Evolutionary conservation across 2,329 filamentous ascomycete genomes (phyloP).

Genomic region (Ophidiomyces ophidiicola): DNA sequence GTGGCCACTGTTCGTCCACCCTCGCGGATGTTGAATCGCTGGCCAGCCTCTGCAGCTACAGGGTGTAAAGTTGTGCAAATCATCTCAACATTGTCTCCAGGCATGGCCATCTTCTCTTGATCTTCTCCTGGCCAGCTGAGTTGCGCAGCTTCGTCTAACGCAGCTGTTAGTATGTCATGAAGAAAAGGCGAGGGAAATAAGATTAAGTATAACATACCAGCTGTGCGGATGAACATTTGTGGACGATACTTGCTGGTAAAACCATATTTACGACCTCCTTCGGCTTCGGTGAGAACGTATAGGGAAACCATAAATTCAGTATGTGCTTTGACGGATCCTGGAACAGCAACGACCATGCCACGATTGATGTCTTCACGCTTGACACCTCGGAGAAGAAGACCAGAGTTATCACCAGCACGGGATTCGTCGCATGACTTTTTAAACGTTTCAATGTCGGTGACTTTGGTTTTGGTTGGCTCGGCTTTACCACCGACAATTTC

Average conservation of each 20-base stretch:
- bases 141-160: constrained; percentile 52
- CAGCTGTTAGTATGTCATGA: constrained; percentile 1
- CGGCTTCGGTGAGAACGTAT: constrained; percentile 95
- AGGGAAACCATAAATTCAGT: constrained; percentile 88
- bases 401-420: constrained; percentile 93
- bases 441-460: constrained; percentile 99
- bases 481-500: constrained; percentile 83
- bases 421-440: constrained; percentile 99
- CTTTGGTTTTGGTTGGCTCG: constrained; percentile 89
- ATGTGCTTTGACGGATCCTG: constrained; percentile 74
- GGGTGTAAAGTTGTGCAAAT: constrained; percentile 72
- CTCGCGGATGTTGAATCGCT: constrained; percentile 97
- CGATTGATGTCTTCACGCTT: constrained; percentile 88
- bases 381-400: constrained; percentile 87
- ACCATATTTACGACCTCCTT: constrained; percentile 91
- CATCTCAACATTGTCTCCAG: constrained; percentile 98
- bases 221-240: constrained; percentile 89
- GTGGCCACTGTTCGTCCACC: constrained; percentile 83
- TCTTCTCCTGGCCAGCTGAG: constrained; percentile 81
- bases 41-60: constrained; percentile 76
- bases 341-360: constrained; percentile 85
- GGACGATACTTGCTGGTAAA: constrained; percentile 95
- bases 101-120: constrained; percentile 76
- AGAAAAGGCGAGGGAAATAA: constrained; percentile 5
- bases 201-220: constrained; percentile 49